Conservation (phyloP, 306 rosid species). For the Dryas drummondii region DNA sequence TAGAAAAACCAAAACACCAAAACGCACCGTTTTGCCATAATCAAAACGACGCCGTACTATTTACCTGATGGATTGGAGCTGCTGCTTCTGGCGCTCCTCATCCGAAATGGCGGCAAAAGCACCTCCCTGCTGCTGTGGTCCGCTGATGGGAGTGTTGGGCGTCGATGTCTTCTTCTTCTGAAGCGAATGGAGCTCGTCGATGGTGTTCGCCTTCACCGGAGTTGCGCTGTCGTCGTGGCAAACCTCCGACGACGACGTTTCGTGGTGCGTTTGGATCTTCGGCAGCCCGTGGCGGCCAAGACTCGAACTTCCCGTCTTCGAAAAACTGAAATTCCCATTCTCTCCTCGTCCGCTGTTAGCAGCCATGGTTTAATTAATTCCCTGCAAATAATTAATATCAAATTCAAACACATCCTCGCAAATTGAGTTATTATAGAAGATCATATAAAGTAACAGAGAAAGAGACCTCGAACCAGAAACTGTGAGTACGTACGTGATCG, state of each 20-base stretch:
- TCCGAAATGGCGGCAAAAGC: conserved; percentile 50
- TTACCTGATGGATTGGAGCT: conserved; percentile 84
- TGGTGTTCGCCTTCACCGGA: conserved; percentile 67
- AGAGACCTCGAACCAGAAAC: no score
- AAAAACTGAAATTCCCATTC: conserved; percentile 38
- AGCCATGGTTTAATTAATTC: conserved; percentile 28
- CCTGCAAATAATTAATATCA: neutral
- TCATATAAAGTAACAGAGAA: no score
- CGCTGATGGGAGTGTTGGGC: conserved; percentile 67
- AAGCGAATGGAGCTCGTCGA: conserved; percentile 82
- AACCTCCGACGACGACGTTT: conserved; percentile 28
- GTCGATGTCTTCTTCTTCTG: conserved; percentile 66
- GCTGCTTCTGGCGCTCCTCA: conserved; percentile 56
- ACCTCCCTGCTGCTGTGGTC: conserved; percentile 9
- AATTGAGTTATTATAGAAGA: no score
- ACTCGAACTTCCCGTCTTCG: neutral
- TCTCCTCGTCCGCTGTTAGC: conserved; percentile 26
- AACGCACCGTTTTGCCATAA: neutral
- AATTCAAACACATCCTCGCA: no score
- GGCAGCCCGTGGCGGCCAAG: conserved; percentile 44
- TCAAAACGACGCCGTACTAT: neutral
- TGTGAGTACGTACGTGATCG: no score
- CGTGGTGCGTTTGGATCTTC: conserved; percentile 50
- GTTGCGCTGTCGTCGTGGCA: conserved; percentile 78
- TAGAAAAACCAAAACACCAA: neutral